Base-by-base conservation (phyloP, 768 basidiomycete genomes). In the Sporobolomyces pararoseus region DNA sequence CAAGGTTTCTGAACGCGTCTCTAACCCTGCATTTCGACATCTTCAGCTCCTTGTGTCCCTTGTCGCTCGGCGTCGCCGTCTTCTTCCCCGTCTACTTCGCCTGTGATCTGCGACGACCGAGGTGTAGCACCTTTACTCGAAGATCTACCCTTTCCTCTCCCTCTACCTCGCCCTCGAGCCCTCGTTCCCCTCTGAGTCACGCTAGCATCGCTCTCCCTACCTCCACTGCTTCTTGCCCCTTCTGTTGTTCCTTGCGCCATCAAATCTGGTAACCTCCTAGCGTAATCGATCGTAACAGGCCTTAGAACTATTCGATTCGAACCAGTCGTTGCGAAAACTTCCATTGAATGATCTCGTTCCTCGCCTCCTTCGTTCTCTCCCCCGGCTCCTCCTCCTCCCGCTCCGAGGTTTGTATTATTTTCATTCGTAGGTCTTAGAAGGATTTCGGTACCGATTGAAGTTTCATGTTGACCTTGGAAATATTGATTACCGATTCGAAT, bases 381-480 rank as follows among this genome's bases (percentile, higher is more conserved):
- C 27, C 21, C 31, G 5, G 4, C 12, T 34, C 46, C 23, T 31
- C 37, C 47, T 21, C 47, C 4, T 35, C 31, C 6, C 31, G 31
- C 31, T 47, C 17, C 10, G n/a, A n/a, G n/a, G 53, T 51, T 21
- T 25, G 44, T 12, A 19, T 14, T 12, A 44, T 3, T 0, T 46
- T 32, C 5, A 35, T 52, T 27, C 3, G 42, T 9, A 21, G 59
- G 69, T 2, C 31, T 13, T 35, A 70, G 35, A 5, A 70, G 25
- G 52, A 70, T 61, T 35, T 70, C 64, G 25, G 35, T 65, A 3
- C 69, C 69, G 44, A 70, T 61, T 42, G 65, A 47, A 2, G 52
- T 51, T n/a, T 70, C 59, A 52, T 70, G 69, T 21, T 35, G 4
- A 19, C 69, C 69, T 27, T 57, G n/a, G 32, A 62, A 70, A 35